Evolutionary conservation across 2,329 filamentous ascomycete species (phyloP).

Genomic region (Volutella citrinella): DNA sequence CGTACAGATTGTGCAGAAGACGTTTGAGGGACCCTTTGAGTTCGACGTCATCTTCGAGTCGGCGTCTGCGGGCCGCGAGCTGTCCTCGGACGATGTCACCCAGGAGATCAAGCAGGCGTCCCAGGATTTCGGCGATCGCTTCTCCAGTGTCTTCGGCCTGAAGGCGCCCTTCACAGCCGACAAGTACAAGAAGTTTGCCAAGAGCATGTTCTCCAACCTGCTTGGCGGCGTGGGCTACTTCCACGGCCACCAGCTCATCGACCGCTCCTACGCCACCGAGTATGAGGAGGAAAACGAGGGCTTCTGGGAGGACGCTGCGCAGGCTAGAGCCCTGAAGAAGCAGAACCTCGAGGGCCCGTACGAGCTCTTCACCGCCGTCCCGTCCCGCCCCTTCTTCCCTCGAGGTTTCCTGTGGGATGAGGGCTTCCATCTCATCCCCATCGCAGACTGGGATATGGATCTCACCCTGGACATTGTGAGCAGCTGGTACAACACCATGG

Average conservation of each 20-base stretch:
- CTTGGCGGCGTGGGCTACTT: conserved; percentile 96
- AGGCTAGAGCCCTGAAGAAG: conserved; percentile 66
- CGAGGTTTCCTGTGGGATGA: conserved; percentile 98
- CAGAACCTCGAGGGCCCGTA: conserved; percentile 76
- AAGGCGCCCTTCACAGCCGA: conserved; percentile 71
- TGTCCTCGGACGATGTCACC: conserved; percentile 63
- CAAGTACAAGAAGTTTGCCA: conserved; percentile 76
- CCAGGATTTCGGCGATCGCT: conserved; percentile 70
- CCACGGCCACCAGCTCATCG: conserved; percentile 81
- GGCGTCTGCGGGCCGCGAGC: conserved; percentile 57
- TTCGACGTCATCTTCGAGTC: conserved; percentile 93
- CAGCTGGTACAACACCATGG: conserved; percentile 96
- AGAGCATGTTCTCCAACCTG: conserved; percentile 90
- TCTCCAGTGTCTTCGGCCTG: conserved; percentile 62
- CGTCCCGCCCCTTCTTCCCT: conserved; percentile 93
- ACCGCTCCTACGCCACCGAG: conserved; percentile 85
- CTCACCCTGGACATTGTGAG: conserved; percentile 82
- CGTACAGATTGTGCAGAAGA: conserved; percentile 84
- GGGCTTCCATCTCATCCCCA: conserved; percentile 88
- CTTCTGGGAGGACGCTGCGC: conserved; percentile 90
- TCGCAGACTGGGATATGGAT: conserved; percentile 92
- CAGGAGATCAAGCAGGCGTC: conserved; percentile 65
- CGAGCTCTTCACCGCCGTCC: conserved; percentile 87
- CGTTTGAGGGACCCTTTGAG: conserved; percentile 85
- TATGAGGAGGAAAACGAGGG: conserved; percentile 95